phyloP scores from a whole-genome alignment of 306 rosid species.

The Purshia tridentata region DNA sequence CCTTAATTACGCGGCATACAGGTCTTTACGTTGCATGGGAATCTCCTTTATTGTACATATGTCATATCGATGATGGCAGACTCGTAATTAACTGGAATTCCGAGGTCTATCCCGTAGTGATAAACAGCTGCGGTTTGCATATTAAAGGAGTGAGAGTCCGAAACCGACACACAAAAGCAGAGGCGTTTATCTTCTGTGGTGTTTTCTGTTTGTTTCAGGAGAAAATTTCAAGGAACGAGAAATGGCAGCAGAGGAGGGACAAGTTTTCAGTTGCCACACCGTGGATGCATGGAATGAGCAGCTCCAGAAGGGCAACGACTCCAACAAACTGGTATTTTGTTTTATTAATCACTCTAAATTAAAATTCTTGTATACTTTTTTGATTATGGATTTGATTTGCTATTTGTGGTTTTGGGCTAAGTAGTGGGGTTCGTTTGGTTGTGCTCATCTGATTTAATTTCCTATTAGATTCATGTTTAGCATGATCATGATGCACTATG shows the following conservation, averaged over 20 bases:
- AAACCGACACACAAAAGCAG: not conserved
- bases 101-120: not conserved
- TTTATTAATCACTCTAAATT: no score
- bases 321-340: conserved; percentile 54
- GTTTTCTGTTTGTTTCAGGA: conserved; percentile 6
- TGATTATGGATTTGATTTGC: not conserved
- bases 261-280: conserved; percentile 59
- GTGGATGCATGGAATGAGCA: conserved; percentile 63
- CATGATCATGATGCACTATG: no score
- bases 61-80: conserved; percentile 27
- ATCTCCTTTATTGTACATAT: not conserved
- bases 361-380: not conserved
- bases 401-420: conserved; percentile 8
- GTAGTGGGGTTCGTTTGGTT: conserved; percentile 18
- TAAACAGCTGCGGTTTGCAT: not conserved
- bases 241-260: conserved; percentile 71
- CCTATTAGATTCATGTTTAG: not conserved
- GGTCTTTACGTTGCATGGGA: conserved; percentile 26
- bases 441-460: conserved; percentile 9
- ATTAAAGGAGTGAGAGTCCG: conserved; percentile 10
- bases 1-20: not conserved
- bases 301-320: conserved; percentile 58
- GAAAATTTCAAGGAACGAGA: not conserved
- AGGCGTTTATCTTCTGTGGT: not conserved
- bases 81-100: conserved; percentile 11